phyloP scores from a whole-genome alignment of 1,284 basidiomycete genomes.

The Cutaneotrichosporon cavernicola region DNA sequence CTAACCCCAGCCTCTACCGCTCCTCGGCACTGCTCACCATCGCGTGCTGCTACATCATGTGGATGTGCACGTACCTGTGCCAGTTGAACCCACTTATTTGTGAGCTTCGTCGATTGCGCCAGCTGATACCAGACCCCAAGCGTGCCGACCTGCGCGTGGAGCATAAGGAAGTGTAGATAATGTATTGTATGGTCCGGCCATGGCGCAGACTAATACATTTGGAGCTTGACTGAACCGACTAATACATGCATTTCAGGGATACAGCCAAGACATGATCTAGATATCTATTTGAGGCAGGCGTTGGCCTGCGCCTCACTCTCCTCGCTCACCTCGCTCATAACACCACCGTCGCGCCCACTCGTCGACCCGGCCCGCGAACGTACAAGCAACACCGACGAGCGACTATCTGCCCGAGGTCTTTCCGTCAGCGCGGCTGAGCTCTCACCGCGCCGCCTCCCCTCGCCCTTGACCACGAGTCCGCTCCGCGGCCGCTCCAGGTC shows the following conservation, averaged over 20 bases:
- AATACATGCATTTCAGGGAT: not conserved
- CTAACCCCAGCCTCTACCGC: conserved; percentile 66
- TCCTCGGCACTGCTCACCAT: conserved; percentile 73
- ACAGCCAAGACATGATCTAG: not conserved
- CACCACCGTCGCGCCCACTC: not conserved
- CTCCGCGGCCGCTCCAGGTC: conserved; percentile 27
- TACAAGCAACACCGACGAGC: not conserved
- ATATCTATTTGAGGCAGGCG: not conserved
- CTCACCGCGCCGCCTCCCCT: not conserved
- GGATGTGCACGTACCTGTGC: conserved; percentile 88
- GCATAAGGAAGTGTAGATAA: conserved; percentile 8
- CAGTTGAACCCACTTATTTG: conserved; percentile 85
- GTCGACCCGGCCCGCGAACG: not conserved
- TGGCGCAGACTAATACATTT: not conserved
- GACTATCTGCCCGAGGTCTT: not conserved
- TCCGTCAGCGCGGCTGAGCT: not conserved
- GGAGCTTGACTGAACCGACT: not conserved
- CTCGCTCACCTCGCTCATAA: not conserved
- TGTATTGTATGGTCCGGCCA: conserved; percentile 6
- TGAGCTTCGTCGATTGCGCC: conserved; percentile 50
- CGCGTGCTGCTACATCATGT: conserved; percentile 84
- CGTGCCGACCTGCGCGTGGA: conserved; percentile 12
- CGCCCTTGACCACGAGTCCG: conserved; percentile 11
- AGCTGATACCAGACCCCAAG: conserved; percentile 16
- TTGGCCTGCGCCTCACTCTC: not conserved